phyloP scores from a whole-genome alignment of 2,329 filamentous ascomycete species.

The Fusarium coicis region DNA sequence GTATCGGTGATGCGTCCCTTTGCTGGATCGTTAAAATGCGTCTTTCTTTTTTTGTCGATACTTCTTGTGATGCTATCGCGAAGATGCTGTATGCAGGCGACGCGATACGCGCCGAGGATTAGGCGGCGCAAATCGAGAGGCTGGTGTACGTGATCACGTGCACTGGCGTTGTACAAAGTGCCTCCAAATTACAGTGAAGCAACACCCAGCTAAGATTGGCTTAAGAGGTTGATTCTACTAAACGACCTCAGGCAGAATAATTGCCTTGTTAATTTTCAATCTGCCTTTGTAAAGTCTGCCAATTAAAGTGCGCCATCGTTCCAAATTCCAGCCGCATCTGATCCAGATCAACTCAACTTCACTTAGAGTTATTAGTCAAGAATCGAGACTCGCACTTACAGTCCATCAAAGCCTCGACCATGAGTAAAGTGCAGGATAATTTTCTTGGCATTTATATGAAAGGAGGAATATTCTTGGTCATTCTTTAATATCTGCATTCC shows the following conservation, averaged over 20 bases:
- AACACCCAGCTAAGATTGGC: background rate
- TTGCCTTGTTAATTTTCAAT: background rate
- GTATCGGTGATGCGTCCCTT: background rate
- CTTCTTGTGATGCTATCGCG: conserved; percentile 38
- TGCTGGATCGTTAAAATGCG: background rate
- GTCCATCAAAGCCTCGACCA: background rate
- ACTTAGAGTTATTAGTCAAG: background rate
- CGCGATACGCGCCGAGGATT: conserved; percentile 51
- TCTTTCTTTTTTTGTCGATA: conserved; percentile 29
- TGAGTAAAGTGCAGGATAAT: background rate
- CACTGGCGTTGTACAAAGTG: conserved; percentile 4
- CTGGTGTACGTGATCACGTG: conserved; percentile 45
- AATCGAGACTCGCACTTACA: background rate
- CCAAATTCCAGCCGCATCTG: background rate
- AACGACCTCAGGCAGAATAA: background rate
- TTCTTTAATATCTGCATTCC: background rate
- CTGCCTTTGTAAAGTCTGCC: background rate
- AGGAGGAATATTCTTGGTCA: background rate
- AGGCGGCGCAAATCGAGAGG: conserved; percentile 48
- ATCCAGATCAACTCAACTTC: background rate
- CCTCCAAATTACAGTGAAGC: background rate
- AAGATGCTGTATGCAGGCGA: conserved; percentile 41
- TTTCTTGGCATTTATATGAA: background rate
- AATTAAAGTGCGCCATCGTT: background rate
- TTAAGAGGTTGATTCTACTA: background rate